Conservation (phyloP, 208 protist species). For the Trypanosoma cruzi region DNA sequence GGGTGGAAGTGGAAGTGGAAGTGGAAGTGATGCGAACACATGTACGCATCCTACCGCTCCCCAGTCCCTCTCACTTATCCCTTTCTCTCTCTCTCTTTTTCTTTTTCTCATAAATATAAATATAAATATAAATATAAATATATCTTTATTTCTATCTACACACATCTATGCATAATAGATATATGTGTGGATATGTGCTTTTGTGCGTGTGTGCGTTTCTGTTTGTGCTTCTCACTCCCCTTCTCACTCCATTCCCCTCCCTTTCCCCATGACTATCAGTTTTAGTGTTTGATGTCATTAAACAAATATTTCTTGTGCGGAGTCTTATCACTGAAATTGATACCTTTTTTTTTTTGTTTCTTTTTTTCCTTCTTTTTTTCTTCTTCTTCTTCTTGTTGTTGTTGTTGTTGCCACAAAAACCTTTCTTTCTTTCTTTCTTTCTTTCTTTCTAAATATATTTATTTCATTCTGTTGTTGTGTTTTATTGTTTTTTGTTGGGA, state of each 20-base stretch:
- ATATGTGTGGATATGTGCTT: too few species aligned
- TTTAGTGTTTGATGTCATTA: too few species aligned
- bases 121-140: too few species aligned
- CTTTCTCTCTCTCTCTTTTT: neutral
- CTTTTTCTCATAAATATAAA: too few species aligned
- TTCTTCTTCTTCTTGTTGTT: neutral
- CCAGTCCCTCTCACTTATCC: neutral
- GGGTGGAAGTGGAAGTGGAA: too few species aligned
- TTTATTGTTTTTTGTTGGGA: too few species aligned
- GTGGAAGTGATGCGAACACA: too few species aligned
- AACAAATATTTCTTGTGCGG: neutral
- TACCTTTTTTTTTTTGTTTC: slow-evolving; percentile 5
- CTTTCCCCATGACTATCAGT: neutral
- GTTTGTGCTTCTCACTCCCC: neutral
- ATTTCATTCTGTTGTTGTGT: too few species aligned
- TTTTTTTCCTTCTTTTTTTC: neutral
- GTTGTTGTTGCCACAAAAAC: neutral
- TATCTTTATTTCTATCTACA: too few species aligned
- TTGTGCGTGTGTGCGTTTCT: neutral
- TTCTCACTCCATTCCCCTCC: neutral
- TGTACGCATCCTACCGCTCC: neutral
- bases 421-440: too few species aligned
- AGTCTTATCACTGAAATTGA: neutral
- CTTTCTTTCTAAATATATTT: too few species aligned
- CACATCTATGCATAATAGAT: too few species aligned